Conservation (phyloP, 2,329 filamentous ascomycete species). For the Raffaelea deltoideospora region DNA sequence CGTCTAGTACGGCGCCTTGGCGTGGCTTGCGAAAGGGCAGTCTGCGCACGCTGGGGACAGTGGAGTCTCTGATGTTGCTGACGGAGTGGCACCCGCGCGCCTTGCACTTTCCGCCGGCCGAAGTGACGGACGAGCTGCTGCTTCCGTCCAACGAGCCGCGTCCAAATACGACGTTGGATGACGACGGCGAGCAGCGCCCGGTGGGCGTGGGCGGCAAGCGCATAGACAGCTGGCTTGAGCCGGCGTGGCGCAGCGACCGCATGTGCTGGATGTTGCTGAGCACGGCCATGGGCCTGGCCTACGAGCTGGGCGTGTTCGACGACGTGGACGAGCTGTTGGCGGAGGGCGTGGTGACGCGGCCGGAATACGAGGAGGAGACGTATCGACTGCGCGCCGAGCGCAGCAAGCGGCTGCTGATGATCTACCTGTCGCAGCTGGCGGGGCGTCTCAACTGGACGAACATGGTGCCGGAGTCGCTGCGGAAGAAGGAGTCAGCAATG, state of each 20-base stretch:
- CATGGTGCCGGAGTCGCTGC: constrained; percentile 64
- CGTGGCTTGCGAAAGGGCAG: constrained; percentile 60
- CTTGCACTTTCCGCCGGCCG: constrained; percentile 79
- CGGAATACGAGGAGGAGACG: constrained; percentile 57
- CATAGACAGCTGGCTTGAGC: constrained; percentile 92
- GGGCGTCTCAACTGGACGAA: constrained; percentile 84
- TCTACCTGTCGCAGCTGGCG: constrained; percentile 88
- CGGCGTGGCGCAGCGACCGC: constrained; percentile 82
- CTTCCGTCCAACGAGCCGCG: constrained; percentile 41
- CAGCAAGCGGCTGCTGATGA: constrained; percentile 72
- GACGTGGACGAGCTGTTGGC: constrained; percentile 60
- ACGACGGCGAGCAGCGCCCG: constrained; percentile 25
- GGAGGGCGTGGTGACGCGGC: constrained; percentile 41
- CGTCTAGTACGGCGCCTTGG: constrained; percentile 55
- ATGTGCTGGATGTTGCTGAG: constrained; percentile 98
- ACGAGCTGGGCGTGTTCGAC: constrained; percentile 92
- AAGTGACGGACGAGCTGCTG: constrained; percentile 55
- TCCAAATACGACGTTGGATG: constrained; percentile 22
- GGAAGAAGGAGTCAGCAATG: constrained; percentile 42
- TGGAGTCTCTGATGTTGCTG: constrained; percentile 84
- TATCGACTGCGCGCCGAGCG: constrained; percentile 67
- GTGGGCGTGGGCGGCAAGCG: constrained; percentile 63
- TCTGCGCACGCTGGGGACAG: constrained; percentile 76
- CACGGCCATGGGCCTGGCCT: constrained; percentile 76
- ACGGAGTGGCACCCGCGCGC: constrained; percentile 96